phyloP scores from a whole-genome alignment of 305 asterid species.

The Fraxinus nigra region DNA sequence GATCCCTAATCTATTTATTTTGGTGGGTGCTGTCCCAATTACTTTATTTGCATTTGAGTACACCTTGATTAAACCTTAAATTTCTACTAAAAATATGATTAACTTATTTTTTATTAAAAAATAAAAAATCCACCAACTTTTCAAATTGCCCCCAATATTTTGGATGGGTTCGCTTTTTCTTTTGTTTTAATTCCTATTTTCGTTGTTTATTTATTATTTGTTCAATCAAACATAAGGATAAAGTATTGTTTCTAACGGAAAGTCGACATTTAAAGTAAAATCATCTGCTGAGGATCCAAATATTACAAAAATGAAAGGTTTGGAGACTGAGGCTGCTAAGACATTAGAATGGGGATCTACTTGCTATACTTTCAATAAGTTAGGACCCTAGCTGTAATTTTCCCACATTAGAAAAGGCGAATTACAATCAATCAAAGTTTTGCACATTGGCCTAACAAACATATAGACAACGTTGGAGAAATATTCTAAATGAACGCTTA shows the following conservation, averaged over 20 bases:
- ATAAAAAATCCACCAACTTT: not conserved
- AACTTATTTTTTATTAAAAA: not conserved
- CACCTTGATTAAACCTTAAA: not conserved
- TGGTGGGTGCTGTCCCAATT: not conserved
- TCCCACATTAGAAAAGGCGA: slow-evolving; percentile 15
- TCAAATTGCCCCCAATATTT: not conserved
- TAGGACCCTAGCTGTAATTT: not conserved
- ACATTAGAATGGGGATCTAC: not conserved
- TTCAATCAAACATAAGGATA: too few relatives aligned
- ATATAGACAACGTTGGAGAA: slow-evolving; percentile 29
- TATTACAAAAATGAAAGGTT: not conserved
- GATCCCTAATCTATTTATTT: not conserved
- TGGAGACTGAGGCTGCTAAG: not conserved
- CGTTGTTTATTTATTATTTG: too few relatives aligned
- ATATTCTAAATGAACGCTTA: slow-evolving; percentile 27
- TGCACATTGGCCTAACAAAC: slow-evolving; percentile 44
- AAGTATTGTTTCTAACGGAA: not conserved
- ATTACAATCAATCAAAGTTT: slow-evolving; percentile 24
- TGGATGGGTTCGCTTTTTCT: not conserved
- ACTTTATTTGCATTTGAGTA: not conserved
- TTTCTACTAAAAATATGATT: not conserved
- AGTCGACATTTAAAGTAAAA: not conserved
- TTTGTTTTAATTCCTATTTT: not conserved
- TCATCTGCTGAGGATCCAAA: not conserved
- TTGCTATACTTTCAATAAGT: not conserved